Evolutionary conservation across 805 yeast genomes (phyloP).

Genomic region (Yarrowia keelungensis): DNA sequence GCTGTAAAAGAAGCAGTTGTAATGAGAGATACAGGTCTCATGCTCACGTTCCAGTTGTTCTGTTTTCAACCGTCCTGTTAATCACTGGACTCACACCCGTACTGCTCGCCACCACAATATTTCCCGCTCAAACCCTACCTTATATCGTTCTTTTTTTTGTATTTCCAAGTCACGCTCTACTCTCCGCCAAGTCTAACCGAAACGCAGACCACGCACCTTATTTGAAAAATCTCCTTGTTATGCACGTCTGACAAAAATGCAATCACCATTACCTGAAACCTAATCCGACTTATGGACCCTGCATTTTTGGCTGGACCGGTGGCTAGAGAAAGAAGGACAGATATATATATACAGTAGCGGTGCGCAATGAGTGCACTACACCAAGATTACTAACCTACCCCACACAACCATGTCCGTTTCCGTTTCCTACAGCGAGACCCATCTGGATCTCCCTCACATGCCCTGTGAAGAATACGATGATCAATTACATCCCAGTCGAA

Average conservation of each 20-base stretch:
- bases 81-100: too few relatives aligned
- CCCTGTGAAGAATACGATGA: slow-evolving; percentile 37
- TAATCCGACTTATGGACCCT: slow-evolving; percentile 33
- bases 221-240: slow-evolving; percentile 26
- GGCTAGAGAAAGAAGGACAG: slow-evolving; percentile 3
- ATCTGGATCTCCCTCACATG: slow-evolving; percentile 33
- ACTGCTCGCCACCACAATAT: too few relatives aligned
- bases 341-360: slow-evolving; percentile 19
- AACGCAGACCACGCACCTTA: not conserved
- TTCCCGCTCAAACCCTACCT: not conserved
- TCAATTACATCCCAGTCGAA: slow-evolving; percentile 7
- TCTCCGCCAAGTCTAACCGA: slow-evolving; percentile 24
- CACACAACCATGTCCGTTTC: slow-evolving; percentile 5
- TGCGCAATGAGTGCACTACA: not conserved
- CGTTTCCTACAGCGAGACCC: slow-evolving; percentile 21
- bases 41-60: too few relatives aligned
- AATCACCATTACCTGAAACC: slow-evolving; percentile 24
- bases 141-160: not conserved
- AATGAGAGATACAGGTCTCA: too few relatives aligned
- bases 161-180: slow-evolving; percentile 11
- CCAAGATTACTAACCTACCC: not conserved
- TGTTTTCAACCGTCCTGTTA: too few relatives aligned
- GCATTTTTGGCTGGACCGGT: slow-evolving; percentile 18
- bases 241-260: slow-evolving; percentile 36
- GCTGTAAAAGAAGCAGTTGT: too few relatives aligned